Conservation (phyloP, 805 yeast genomes). For the Suhomyces sp. region DNA sequence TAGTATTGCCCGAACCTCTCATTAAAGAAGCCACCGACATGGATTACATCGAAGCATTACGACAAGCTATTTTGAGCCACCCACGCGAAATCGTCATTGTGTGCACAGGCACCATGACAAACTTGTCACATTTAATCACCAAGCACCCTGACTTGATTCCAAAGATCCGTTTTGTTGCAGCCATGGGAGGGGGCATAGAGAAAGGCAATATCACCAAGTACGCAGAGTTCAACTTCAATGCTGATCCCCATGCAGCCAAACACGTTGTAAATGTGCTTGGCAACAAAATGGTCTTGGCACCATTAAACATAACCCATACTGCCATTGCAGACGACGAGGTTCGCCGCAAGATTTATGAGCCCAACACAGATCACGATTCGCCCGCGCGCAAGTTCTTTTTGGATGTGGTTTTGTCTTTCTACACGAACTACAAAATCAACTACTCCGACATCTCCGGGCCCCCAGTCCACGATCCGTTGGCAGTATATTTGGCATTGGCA, state of each 20-base stretch:
- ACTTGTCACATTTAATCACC: slow-evolving; percentile 55
- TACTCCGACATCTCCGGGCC: slow-evolving; percentile 48
- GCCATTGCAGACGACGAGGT: slow-evolving; percentile 45
- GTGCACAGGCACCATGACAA: slow-evolving; percentile 78
- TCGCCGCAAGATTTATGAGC: slow-evolving; percentile 18
- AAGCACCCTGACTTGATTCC: slow-evolving; percentile 52
- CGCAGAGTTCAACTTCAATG: slow-evolving; percentile 73
- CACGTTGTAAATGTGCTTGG: slow-evolving; percentile 50
- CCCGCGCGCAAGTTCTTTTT: slow-evolving; percentile 40
- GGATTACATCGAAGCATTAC: slow-evolving; percentile 35
- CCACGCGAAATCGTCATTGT: slow-evolving; percentile 55
- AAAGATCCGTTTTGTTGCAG: slow-evolving; percentile 51
- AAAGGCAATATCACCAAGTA: slow-evolving; percentile 50
- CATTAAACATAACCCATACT: slow-evolving; percentile 69
- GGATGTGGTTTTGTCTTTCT: slow-evolving; percentile 22
- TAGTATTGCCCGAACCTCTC: slow-evolving; percentile 54
- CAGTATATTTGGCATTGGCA: slow-evolving; percentile 58
- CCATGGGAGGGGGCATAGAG: slow-evolving; percentile 74
- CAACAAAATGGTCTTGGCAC: slow-evolving; percentile 52
- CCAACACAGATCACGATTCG: slow-evolving; percentile 19
- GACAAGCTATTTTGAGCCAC: slow-evolving; percentile 39
- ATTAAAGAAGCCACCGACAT: slow-evolving; percentile 21
- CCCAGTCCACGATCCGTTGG: slow-evolving; percentile 79
- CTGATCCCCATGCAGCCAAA: slow-evolving; percentile 76
- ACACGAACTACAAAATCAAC: slow-evolving; percentile 11